Conservation (phyloP, 163 green algal species). For the Scenedesmus sp. region DNA sequence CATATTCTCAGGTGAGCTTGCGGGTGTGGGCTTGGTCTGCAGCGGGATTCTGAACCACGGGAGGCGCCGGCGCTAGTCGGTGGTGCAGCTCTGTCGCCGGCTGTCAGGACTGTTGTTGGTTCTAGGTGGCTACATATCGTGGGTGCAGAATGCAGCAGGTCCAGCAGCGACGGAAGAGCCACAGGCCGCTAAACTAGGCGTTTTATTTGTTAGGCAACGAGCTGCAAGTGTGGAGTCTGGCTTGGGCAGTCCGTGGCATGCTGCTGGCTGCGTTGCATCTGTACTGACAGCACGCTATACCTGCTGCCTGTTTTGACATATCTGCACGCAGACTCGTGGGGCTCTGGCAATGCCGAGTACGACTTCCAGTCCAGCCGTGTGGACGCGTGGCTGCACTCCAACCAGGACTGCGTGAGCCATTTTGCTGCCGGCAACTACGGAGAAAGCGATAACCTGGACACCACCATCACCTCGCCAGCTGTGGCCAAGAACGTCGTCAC, state of each 20-base stretch:
- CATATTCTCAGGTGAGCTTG: constrained; percentile 73
- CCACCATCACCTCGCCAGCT: constrained; percentile 85
- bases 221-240: too few species aligned
- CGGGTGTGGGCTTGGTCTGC: background rate
- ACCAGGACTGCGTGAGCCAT: constrained; percentile 87
- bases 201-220: too few species aligned
- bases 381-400: constrained; percentile 75
- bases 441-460: constrained; percentile 44
- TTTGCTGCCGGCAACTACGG: constrained; percentile 94
- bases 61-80: too few species aligned
- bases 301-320: background rate
- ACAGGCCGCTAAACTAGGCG: too few species aligned
- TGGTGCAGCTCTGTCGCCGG: too few species aligned
- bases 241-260: too few species aligned
- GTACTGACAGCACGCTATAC: background rate
- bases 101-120: background rate
- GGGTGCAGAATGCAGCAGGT: background rate
- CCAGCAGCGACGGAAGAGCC: background rate
- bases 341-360: constrained; percentile 76
- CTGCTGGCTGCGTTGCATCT: too few species aligned
- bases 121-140: background rate
- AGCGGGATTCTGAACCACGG: too few species aligned
- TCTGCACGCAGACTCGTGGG: constrained; percentile 86
- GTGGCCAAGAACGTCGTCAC: constrained; percentile 91
- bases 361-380: constrained; percentile 76